Percentiles rank a stretch among this genome's conserved stretches.
Evolutionary conservation across 352 stramenopile genomes (phyloP).

Genomic region (Phytophthora meadii): DNA sequence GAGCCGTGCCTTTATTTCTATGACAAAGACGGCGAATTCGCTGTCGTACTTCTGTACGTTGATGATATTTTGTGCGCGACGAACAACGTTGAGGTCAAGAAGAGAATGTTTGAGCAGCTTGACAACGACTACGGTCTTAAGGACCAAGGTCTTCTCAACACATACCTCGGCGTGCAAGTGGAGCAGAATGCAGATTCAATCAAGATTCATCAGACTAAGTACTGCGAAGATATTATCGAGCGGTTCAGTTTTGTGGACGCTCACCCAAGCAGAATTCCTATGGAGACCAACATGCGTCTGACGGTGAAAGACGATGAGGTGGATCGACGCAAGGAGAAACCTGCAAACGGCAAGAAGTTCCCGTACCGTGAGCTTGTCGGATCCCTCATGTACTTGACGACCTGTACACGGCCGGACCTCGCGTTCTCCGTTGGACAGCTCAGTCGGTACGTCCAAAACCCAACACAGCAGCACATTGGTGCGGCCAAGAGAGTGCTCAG

Average conservation of each 20-base stretch:
- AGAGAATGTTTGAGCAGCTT: no score
- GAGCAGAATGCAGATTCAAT: not conserved
- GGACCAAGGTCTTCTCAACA: not conserved
- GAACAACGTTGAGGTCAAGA: no score
- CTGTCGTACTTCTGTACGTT: no score
- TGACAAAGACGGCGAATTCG: no score
- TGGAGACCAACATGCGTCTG: not conserved
- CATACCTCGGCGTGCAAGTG: not conserved
- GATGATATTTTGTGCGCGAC: no score
- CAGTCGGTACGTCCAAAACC: slow-evolving; percentile 6
- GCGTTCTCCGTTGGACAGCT: not conserved
- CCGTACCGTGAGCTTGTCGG: not conserved
- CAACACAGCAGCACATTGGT: slow-evolving; percentile 9
- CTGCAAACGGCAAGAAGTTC: not conserved
- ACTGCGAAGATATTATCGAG: not conserved
- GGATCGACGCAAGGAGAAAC: not conserved
- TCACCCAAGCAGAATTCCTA: not conserved
- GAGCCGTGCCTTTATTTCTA: no score
- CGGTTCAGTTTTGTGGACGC: not conserved
- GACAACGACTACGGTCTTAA: not conserved
- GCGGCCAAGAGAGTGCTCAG: not conserved
- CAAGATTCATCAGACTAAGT: not conserved
- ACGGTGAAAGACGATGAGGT: not conserved
- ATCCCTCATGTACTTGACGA: not conserved
- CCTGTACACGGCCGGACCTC: not conserved